Base-by-base conservation (phyloP, 176 grass and related monocot genomes). In the Typha latifolia region DNA sequence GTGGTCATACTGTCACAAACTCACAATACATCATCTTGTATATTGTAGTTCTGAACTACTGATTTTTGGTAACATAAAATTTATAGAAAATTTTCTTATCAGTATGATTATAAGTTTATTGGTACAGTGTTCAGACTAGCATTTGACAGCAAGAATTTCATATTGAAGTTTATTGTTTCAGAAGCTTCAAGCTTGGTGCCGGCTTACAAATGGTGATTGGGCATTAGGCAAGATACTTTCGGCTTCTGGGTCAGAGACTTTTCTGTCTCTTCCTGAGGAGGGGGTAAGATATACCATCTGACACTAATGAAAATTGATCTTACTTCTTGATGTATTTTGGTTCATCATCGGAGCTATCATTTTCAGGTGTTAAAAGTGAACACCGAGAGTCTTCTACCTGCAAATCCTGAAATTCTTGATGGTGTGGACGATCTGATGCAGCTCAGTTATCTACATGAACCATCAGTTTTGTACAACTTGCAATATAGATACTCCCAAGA, bases 371-470 rank as follows among this genome's bases (percentile, higher is more conserved):
- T 93, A 62, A 85, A 77, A 73, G 43, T 87, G 62, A 87, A 86
- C 78, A 87, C 81, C 5, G 94, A 99, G 32, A 83, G 73, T 76
- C 86, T 99, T 68, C 72, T 93, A 78, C 76, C 81, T 70, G 84
- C 94, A 66, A 99, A 99, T 73, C 94, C 94, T 57, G 94, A 99
- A 90, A 99, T 99, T 85, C 95, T 99, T 15, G 82, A 99, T 59
- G 95, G 95, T 70, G 89, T 93, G 62, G 89, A 93, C 50, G 86
- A 99, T 80, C 89, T 99, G 51, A 99, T 99, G 95, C 95, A 99
- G 49, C 83, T 99, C 26, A 99, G 95, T 81, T 99, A 99, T 86
- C 79, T 99, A 74, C 84, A 90, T 69, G 94, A 99, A 74, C 86
- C 94, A 65, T 93, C 94, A 23, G 94, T 99, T 32, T 69, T 99